Conservation (phyloP, 2,329 filamentous ascomycete genomes). For the Rachicladosporium sp. region DNA sequence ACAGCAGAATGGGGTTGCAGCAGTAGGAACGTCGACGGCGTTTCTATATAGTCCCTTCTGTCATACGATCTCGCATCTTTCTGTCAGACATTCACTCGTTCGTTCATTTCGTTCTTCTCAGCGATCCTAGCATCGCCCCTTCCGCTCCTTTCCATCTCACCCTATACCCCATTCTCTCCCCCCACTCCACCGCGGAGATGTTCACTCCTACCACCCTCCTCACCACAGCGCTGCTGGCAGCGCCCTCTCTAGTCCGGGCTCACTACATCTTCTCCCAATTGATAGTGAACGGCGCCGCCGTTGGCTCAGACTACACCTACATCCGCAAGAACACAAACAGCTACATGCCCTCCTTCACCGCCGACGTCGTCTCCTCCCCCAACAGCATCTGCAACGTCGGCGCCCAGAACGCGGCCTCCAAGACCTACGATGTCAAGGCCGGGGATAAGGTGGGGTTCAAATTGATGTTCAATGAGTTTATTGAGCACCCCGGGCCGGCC, state of each 20-base stretch:
- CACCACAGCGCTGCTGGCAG: constrained; percentile 7
- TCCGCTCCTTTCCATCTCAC: constrained; percentile 2
- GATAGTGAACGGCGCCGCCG: constrained; percentile 8
- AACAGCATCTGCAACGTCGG: constrained; percentile 8
- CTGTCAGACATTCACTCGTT: constrained; percentile 4
- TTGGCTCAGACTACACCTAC: constrained; percentile 10
- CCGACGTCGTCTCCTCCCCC: constrained; percentile 7
- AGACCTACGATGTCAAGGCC: constrained; percentile 9
- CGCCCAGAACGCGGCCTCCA: constrained; percentile 5
- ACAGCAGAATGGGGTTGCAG: no score
- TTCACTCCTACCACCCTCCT: constrained; percentile 4
- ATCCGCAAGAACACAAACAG: constrained; percentile 11
- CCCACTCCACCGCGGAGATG: neutral
- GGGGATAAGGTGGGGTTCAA: constrained; percentile 11
- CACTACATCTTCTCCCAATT: constrained; percentile 14
- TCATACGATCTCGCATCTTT: no score
- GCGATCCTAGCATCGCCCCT: constrained; percentile 2
- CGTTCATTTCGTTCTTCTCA: neutral
- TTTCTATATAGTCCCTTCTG: no score
- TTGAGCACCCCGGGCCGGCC: constrained; percentile 11
- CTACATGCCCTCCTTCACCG: constrained; percentile 9
- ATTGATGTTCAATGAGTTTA: constrained; percentile 8
- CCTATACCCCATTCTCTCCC: no score
- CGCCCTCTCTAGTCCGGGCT: constrained; percentile 1
- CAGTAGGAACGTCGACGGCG: no score